These are phyloP conservation scores for Neurospora sp. DNA, from an alignment of 2,329 filamentous ascomycete genomes.

Conservation along the genomic window DNA sequence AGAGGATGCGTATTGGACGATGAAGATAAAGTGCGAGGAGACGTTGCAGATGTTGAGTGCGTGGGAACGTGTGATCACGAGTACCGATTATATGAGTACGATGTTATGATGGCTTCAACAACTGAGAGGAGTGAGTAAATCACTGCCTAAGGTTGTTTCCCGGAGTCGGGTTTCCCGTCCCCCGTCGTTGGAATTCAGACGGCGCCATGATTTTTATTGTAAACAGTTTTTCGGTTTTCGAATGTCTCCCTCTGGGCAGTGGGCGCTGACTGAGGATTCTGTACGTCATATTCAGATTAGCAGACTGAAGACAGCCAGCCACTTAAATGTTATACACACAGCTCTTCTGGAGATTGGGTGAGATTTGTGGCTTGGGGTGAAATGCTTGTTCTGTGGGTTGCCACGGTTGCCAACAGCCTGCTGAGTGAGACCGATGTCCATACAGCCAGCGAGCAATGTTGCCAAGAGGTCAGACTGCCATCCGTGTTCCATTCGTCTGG, in stretches of 20 bases:
- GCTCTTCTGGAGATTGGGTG: not conserved
- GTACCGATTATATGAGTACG: not conserved
- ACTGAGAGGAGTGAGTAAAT: not conserved
- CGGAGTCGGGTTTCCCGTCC: not conserved
- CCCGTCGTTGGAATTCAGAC: not conserved
- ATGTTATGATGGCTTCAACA: too few relatives aligned
- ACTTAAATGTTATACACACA: not conserved
- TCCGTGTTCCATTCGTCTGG: not conserved
- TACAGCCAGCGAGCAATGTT: not conserved
- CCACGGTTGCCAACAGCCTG: not conserved
- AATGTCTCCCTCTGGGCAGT: too few relatives aligned
- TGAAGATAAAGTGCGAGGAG: not conserved
- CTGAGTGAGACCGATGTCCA: not conserved
- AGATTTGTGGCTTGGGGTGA: not conserved
- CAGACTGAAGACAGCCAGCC: not conserved
- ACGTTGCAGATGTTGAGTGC: not conserved
- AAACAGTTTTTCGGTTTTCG: not conserved
- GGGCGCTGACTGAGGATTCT: not conserved
- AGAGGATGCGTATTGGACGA: rapidly evolving
- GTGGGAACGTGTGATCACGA: not conserved
- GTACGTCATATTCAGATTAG: not conserved
- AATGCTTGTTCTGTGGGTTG: too few relatives aligned
- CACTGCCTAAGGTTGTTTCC: not conserved
- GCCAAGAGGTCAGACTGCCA: not conserved
- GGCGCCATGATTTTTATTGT: not conserved